Conservation (phyloP, 2,329 filamentous ascomycete species). For the Fusarium luffae region DNA sequence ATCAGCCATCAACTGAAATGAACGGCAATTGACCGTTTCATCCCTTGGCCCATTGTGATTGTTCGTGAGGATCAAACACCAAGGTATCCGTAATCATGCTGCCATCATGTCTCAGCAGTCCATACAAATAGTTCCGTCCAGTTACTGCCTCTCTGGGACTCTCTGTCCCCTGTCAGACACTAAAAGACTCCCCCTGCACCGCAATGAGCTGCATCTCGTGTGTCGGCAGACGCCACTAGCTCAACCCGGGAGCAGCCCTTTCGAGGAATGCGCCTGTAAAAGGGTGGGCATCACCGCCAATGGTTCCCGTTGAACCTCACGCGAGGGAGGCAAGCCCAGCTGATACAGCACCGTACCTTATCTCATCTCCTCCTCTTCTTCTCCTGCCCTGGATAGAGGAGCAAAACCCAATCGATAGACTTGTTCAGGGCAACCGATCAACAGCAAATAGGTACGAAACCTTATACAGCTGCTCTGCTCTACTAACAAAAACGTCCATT, state of each 20-base stretch:
- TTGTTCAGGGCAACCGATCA: conserved; percentile 2
- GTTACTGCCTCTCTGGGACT: neutral
- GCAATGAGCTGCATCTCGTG: conserved; percentile 11
- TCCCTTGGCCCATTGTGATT: conserved; percentile 8
- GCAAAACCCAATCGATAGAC: conserved; percentile 11
- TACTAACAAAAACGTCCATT: conserved; percentile 2
- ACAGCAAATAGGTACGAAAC: conserved; percentile 3
- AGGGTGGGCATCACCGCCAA: conserved; percentile 23
- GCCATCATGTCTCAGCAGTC: conserved; percentile 36
- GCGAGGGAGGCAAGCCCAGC: conserved; percentile 12
- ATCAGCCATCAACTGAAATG: conserved; percentile 26
- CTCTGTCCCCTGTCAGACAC: neutral
- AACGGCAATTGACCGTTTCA: conserved; percentile 28
- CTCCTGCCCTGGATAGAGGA: conserved; percentile 4
- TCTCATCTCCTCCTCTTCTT: neutral
- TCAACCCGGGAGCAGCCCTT: conserved; percentile 42
- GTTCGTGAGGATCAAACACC: conserved; percentile 20
- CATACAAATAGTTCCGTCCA: conserved; percentile 12
- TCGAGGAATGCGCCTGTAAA: conserved; percentile 38
- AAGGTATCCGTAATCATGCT: conserved; percentile 4
- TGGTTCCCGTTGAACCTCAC: conserved; percentile 6
- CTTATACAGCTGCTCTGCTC: neutral
- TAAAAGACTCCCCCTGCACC: conserved; percentile 34
- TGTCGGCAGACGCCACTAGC: conserved; percentile 40
- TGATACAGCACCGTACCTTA: neutral